Evolutionary conservation across 1,284 basidiomycete species (phyloP), one percentile per base, ranked within the genome.

Genomic region (Ustanciosporium gigantosporum): DNA sequence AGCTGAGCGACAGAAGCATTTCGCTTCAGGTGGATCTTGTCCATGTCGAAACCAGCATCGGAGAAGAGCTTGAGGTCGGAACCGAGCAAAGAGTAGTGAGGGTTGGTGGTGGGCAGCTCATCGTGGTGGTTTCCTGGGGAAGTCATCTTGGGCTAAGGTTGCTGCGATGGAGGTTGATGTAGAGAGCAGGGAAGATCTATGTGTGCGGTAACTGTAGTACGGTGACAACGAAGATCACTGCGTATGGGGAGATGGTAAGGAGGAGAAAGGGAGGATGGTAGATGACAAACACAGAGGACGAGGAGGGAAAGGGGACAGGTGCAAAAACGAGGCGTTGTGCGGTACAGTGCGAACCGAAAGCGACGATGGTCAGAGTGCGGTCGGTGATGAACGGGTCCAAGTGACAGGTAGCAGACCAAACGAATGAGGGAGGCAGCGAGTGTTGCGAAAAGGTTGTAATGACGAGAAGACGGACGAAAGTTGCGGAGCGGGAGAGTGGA

Each of bases 41-140:
- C 74, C 90, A 98, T 95, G 82, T 99, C 95, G 82, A 99, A 98
- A 66, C 94, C 94, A 59, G 95, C 94, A 81, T 96, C 89, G 43
- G 95, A 98, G 85, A 97, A 96, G 82, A 95, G 91, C 80, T 92
- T 88, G 76, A 98, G 85, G 78, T 96, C 91, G 70, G 86, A 87
- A 27, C 59, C 61, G 36, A 76, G 55, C 9, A 76, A 59, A 31
- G 67, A 46, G 57, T 73, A 73, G 49, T 73, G 66, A 8, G 72
- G 70, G 55, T 66, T 69, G 45, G 57, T 36, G 41, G 58, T 64
- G 31, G 58, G 67, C 25, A 74, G 68, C 37, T 76, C 73, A 55
- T 73, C 73, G 52, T 74, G 73, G 55, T 76, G 74, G 67, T 76
- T 76, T 42, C 74, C 74, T 48, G 73, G 74, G 32, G 73, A 75